Evolutionary conservation across 345 rosid genomes (phyloP).

Genomic region (Clarkia xantiana): DNA sequence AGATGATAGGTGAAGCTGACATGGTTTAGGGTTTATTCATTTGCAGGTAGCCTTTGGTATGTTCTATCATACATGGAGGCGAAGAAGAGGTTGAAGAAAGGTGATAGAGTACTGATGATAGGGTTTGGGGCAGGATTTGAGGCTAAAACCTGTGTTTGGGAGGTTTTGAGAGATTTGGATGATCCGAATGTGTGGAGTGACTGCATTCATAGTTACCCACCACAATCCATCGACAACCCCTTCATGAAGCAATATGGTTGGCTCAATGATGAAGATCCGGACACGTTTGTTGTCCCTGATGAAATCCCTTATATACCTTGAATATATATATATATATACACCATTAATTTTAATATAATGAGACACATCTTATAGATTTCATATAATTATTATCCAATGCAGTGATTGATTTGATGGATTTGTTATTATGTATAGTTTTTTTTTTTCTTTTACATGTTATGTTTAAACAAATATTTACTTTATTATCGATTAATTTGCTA

Average conservation of each 20-base stretch:
- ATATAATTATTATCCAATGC: too few species aligned
- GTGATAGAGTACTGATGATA: slow-evolving; percentile 58
- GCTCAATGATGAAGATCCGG: slow-evolving; percentile 57
- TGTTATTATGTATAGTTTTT: too few species aligned
- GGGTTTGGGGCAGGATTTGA: slow-evolving; percentile 74
- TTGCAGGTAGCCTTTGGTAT: slow-evolving; percentile 89
- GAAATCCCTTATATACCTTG: neutral
- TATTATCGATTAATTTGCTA: too few species aligned
- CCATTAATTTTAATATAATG: too few species aligned
- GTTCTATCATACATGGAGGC: slow-evolving; percentile 88
- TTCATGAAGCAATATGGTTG: slow-evolving; percentile 80
- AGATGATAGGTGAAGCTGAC: too few species aligned
- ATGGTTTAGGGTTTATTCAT: too few species aligned
- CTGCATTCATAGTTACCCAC: slow-evolving; percentile 60
- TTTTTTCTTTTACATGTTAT: too few species aligned
- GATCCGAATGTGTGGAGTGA: slow-evolving; percentile 44
- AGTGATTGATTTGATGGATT: too few species aligned
- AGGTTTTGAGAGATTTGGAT: slow-evolving; percentile 42
- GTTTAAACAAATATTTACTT: too few species aligned
- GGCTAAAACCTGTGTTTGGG: slow-evolving; percentile 74
- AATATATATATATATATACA: too few species aligned
- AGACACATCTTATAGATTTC: too few species aligned
- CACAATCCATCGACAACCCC: slow-evolving; percentile 49
- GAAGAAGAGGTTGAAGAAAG: slow-evolving; percentile 59
- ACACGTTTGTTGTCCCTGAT: slow-evolving; percentile 36